These are phyloP conservation scores for Gigaspora rosea DNA, from an alignment of 192 early-diverging fungal species.

Conservation along the genomic window DNA sequence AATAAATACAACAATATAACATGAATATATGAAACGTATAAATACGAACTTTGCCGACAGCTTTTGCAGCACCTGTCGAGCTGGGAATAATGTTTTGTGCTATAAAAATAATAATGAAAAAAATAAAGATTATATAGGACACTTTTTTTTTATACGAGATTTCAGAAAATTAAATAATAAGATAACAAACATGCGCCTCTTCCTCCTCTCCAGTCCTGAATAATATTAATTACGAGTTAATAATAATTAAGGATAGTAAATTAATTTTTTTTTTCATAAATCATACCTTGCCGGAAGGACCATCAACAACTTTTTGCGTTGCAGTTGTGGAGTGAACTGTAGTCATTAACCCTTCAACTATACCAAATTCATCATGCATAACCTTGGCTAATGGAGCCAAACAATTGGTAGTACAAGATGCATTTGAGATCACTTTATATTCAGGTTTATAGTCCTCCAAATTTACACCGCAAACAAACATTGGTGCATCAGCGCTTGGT, in stretches of 20 bases:
- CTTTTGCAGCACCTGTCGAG: conserved; percentile 98
- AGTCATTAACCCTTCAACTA: conserved; percentile 97
- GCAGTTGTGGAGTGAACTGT: conserved; percentile 98
- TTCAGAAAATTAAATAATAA: background rate
- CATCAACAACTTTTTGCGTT: conserved; percentile 99
- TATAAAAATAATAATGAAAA: background rate
- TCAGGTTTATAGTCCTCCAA: conserved; percentile 86
- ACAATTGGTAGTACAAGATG: conserved; percentile 99
- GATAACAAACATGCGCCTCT: conserved; percentile 76
- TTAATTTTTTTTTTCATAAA: background rate
- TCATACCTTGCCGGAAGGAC: conserved; percentile 79
- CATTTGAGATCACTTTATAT: conserved; percentile 93
- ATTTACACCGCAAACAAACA: conserved; percentile 99
- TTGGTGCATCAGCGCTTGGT: conserved; percentile 94
- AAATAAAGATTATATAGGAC: background rate
- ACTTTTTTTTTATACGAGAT: background rate
- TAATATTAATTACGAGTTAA: background rate
- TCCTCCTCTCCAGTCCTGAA: conserved; percentile 90
- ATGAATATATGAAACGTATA: background rate
- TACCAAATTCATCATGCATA: conserved; percentile 93
- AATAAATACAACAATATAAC: background rate
- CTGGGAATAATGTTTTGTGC: conserved; percentile 97
- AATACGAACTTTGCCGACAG: conserved; percentile 80
- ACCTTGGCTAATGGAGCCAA: conserved; percentile 97
- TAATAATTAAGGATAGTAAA: background rate